Evolutionary conservation across 2,329 filamentous ascomycete species (phyloP), one percentile per base, ranked within the genome.

Genomic region (Colletotrichum cuscutae): DNA sequence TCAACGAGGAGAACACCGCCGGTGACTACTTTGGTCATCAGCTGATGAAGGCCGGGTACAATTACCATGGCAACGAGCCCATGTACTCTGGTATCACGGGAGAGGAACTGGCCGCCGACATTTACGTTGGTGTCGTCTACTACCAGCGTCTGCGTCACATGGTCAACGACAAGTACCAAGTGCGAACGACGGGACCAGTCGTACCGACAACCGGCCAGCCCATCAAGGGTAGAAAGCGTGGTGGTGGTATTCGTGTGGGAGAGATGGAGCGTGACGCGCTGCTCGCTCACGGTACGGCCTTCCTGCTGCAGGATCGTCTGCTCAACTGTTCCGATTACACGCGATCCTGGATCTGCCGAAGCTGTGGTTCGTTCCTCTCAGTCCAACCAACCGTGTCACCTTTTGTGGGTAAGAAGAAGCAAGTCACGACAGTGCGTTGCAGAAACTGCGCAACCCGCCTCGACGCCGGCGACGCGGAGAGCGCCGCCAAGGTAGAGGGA

Each of bases 121-220:
- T 99, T 79, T 99, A 97, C 85, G 91, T 98, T 72, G 97, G 97
- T 59, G 92, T 98, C 12, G 97, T 99, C 74, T 98, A 98, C 88
- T 99, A 99, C 88, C 97, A 99, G 85, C 92, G 97, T 82, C 89
- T 99, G 74, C 90, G 97, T 82, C 97, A 99, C 92, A 99, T 99
- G 97, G 97, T 99, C 69, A 98, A 98, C 89, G 97, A 99, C 84
- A 99, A 99, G 85, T 99, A 94, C 88, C 97, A 99, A 83, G 97
- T 98, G 68, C 92, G 97, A 83, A 98, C 97, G 3, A 98, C 97
- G 0, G 97, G 97, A 68, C 95, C 95, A 1, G 93, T 98, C 56
- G 97, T 97, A 68, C 90, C 93, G 28, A 91, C 97, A 19, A 98
- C 96, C 0, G 95, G 96, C 37, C 97, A 99, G 82, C 97, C 97